These are phyloP conservation scores for Xylaria bambusicola DNA, from an alignment of 495 filamentous ascomycete genomes.

Conservation along the genomic window DNA sequence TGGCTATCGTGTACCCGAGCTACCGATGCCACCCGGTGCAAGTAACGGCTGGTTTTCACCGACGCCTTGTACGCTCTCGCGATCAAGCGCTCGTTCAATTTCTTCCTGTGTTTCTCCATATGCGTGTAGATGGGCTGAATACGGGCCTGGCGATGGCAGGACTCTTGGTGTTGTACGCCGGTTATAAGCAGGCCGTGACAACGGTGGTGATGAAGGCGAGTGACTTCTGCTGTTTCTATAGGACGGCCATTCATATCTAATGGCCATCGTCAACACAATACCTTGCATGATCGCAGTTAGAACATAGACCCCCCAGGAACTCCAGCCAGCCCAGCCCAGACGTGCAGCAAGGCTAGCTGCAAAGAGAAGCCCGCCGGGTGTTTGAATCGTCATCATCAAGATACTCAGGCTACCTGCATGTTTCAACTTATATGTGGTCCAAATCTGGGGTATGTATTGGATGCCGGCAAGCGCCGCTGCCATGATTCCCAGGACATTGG, in stretches of 20 bases:
- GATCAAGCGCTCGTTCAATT: constrained; percentile 40
- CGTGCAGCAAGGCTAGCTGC: constrained; percentile 80
- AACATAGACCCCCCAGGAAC: constrained; percentile 87
- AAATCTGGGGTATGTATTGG: constrained; percentile 95
- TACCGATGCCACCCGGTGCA: constrained; percentile 39
- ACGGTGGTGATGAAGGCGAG: constrained; percentile 21
- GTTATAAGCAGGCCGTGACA: constrained; percentile 30
- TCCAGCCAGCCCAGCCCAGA: constrained; percentile 84
- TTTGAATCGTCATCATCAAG: constrained; percentile 98
- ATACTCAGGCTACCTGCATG: constrained; percentile 88
- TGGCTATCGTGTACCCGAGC: constrained; percentile 27
- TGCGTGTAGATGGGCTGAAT: constrained; percentile 41
- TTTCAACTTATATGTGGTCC: constrained; percentile 80
- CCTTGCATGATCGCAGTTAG: constrained; percentile 87
- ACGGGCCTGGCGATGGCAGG: constrained; percentile 37
- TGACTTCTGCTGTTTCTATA: constrained; percentile 14
- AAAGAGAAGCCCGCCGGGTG: constrained; percentile 87
- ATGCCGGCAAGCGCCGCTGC: constrained; percentile 77
- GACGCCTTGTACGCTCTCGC: constrained; percentile 43
- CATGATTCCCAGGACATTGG: constrained; percentile 78
- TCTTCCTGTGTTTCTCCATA: constrained; percentile 45
- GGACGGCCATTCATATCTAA: constrained; percentile 66
- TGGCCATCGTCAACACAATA: constrained; percentile 73
- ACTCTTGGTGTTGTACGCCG: constrained; percentile 31
- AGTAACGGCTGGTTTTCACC: constrained; percentile 48